Conservation (phyloP, 495 filamentous ascomycete genomes). For the Glonium stellatum region DNA sequence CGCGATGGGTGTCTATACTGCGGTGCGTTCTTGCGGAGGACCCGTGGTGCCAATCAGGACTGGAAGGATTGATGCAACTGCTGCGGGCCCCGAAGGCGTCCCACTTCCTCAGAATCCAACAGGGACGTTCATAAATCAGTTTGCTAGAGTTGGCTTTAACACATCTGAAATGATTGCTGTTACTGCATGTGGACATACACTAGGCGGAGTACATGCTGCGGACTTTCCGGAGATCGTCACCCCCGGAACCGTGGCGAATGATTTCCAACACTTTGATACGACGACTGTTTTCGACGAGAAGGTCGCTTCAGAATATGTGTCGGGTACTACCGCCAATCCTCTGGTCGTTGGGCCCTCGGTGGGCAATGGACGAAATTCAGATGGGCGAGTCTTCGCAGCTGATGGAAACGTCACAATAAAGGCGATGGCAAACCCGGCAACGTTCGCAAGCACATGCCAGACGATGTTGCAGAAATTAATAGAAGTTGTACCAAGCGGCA, state of each 20-base stretch:
- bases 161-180: conserved; percentile 52
- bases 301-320: conserved; percentile 50
- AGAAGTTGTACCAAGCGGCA: conserved; percentile 49
- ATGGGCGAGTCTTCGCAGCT: conserved; percentile 50
- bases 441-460: conserved; percentile 45
- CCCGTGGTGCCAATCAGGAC: conserved; percentile 48
- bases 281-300: conserved; percentile 48
- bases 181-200: conserved; percentile 55
- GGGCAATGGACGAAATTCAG: conserved; percentile 40
- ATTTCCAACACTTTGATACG: conserved; percentile 43
- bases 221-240: conserved; percentile 51
- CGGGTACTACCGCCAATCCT: conserved; percentile 43
- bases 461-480: conserved; percentile 54
- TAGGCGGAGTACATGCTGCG: conserved; percentile 53
- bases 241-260: conserved; percentile 39
- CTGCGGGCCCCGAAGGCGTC: conserved; percentile 45
- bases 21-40: conserved; percentile 53
- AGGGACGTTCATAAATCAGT: conserved; percentile 47
- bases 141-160: conserved; percentile 52
- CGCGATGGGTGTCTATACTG: conserved; percentile 51
- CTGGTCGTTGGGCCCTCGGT: conserved; percentile 46
- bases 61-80: conserved; percentile 50
- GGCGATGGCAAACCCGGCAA: conserved; percentile 38
- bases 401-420: conserved; percentile 52
- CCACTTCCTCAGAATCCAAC: conserved; percentile 53